Percentiles rank a stretch among this genome's conserved stretches.
Conservation (phyloP, 768 basidiomycete genomes). For the Multifurca ochricompacta region DNA sequence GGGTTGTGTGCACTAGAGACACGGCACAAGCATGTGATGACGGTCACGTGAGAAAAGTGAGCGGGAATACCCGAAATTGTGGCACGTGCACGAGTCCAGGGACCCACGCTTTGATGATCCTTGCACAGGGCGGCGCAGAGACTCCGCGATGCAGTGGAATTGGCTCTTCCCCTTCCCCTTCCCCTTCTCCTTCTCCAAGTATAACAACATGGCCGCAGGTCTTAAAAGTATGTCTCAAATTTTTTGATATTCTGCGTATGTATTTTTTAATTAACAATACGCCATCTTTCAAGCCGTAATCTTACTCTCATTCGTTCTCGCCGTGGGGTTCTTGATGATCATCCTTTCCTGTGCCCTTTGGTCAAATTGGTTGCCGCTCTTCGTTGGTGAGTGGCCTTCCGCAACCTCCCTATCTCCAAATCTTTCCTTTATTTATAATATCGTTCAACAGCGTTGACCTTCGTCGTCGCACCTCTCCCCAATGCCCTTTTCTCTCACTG, state of each 20-base stretch:
- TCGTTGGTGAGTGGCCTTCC: slow-evolving; percentile 66
- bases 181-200: not conserved
- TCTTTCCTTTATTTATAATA: not conserved
- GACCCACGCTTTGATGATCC: not conserved
- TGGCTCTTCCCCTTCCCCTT: not conserved
- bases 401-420: not conserved
- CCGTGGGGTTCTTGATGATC: slow-evolving; percentile 94
- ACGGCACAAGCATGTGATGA: no score
- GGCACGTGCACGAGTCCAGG: not conserved
- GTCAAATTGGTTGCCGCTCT: slow-evolving; percentile 93
- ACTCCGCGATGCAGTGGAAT: not conserved
- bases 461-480: slow-evolving; percentile 91
- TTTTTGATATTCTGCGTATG: no score
- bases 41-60: no score
- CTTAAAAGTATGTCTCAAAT: slow-evolving; percentile 17
- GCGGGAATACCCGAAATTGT: no score
- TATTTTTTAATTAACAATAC: not conserved
- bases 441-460: slow-evolving; percentile 66
- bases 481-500: slow-evolving; percentile 94
- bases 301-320: slow-evolving; percentile 92
- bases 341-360: slow-evolving; percentile 96
- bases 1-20: no score
- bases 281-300: slow-evolving; percentile 65
- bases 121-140: not conserved
- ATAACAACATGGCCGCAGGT: slow-evolving; percentile 21